Evolutionary conservation across 164 flowering plant species (phyloP).

Genomic region (Umbellularia californica): DNA sequence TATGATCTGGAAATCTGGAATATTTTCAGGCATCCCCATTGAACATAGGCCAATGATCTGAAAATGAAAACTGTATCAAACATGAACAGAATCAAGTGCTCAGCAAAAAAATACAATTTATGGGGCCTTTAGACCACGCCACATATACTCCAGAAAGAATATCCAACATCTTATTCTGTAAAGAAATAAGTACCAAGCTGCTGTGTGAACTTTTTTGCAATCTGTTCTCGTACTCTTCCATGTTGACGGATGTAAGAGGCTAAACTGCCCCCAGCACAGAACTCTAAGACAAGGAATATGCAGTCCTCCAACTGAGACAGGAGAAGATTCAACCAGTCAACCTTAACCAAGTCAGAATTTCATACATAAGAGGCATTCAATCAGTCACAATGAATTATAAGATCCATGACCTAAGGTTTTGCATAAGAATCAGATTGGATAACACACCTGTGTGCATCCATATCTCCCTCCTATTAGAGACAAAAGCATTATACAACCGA

Average conservation of each 20-base stretch:
- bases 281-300: constrained; percentile 56
- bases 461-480: too few relatives aligned
- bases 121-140: too few relatives aligned
- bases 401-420: too few relatives aligned
- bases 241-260: constrained; percentile 44
- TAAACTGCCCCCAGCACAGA: constrained; percentile 61
- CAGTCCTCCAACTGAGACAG: constrained; percentile 36
- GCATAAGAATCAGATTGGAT: too few relatives aligned
- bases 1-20: not conserved
- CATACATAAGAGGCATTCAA: not conserved
- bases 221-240: constrained; percentile 52
- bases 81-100: too few relatives aligned
- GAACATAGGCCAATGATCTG: not conserved
- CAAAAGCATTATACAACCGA: too few relatives aligned
- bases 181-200: constrained; percentile 47
- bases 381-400: too few relatives aligned
- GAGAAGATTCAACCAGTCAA: constrained; percentile 9
- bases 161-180: not conserved
- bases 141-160: not conserved
- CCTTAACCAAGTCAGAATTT: not conserved
- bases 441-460: too few relatives aligned
- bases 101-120: too few relatives aligned
- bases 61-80: not conserved
- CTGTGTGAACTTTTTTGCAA: constrained; percentile 47
- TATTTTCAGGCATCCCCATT: not conserved